Evolutionary conservation across 2,329 filamentous ascomycete genomes (phyloP).

Genomic region (Stagonosporopsis chrysanthemi): DNA sequence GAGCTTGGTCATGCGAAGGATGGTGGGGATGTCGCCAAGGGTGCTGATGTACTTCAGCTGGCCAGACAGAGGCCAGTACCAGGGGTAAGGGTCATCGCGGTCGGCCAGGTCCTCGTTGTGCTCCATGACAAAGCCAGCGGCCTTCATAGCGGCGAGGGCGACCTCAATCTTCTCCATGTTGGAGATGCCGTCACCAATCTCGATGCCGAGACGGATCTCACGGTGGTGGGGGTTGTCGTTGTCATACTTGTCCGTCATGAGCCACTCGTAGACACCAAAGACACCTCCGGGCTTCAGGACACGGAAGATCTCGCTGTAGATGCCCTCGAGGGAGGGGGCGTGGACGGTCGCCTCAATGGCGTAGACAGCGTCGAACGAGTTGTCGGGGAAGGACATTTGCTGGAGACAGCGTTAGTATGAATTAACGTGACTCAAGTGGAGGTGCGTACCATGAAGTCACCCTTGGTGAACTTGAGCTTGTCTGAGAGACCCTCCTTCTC

Average conservation of each 20-base stretch:
- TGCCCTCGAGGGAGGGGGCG: slow-evolving; percentile 86
- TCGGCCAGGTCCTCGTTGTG: slow-evolving; percentile 87
- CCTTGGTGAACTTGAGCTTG: slow-evolving; percentile 88
- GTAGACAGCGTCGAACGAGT: slow-evolving; percentile 93
- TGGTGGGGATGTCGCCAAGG: slow-evolving; percentile 80
- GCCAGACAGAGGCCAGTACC: slow-evolving; percentile 93
- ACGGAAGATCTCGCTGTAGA: slow-evolving; percentile 93
- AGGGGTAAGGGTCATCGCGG: slow-evolving; percentile 76
- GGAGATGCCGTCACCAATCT: slow-evolving; percentile 94
- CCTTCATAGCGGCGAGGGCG: slow-evolving; percentile 81
- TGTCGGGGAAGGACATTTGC: slow-evolving; percentile 95
- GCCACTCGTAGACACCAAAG: slow-evolving; percentile 98
- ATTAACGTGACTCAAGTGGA: not conserved
- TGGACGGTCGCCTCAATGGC: slow-evolving; percentile 98
- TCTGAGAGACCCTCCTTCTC: slow-evolving; percentile 78
- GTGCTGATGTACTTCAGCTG: slow-evolving; percentile 83
- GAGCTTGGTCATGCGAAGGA: slow-evolving; percentile 87
- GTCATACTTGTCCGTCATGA: slow-evolving; percentile 97
- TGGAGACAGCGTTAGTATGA: slow-evolving; percentile 41
- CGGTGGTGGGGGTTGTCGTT: slow-evolving; percentile 86
- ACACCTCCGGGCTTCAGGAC: slow-evolving; percentile 95
- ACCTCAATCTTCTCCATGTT: slow-evolving; percentile 94
- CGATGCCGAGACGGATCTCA: slow-evolving; percentile 90
- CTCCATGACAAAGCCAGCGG: slow-evolving; percentile 84
- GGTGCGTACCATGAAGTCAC: slow-evolving; percentile 82